Percentiles rank a stretch among this genome's conserved stretches.
Evolutionary conservation across 2,329 filamentous ascomycete species (phyloP).

Genomic region (Alternaria sp.): DNA sequence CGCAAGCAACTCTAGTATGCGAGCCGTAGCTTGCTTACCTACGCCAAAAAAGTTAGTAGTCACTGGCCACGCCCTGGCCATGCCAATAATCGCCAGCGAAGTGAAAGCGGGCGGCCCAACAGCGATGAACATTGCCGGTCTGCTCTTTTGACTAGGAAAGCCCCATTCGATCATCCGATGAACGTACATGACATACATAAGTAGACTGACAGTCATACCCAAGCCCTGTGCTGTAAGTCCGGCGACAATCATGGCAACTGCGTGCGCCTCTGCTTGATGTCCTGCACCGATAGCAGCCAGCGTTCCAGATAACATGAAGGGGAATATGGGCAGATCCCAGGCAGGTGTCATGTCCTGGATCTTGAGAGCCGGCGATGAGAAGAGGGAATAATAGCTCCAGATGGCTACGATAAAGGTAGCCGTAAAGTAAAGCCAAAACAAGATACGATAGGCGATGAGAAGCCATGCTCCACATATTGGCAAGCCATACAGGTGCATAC

Average conservation of each 20-base stretch:
- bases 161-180: constrained; percentile 11
- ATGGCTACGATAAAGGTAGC: constrained; percentile 5
- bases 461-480: not conserved
- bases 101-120: constrained; percentile 3
- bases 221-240: constrained; percentile 4
- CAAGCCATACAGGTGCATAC: not conserved
- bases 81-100: constrained; percentile 2
- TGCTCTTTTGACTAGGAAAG: not conserved
- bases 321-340: constrained; percentile 7
- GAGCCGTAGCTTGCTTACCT: not conserved
- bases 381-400: not conserved
- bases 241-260: constrained; percentile 6
- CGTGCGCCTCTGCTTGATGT: not conserved
- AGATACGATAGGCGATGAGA: not conserved
- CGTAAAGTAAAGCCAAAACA: constrained; percentile 2
- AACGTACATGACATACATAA: constrained; percentile 13
- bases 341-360: constrained; percentile 6
- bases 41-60: not conserved
- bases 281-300: not conserved
- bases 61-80: constrained; percentile 1
- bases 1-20: not conserved
- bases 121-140: constrained; percentile 9
- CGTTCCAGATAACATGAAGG: constrained; percentile 1
- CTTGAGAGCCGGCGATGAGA: constrained; percentile 47
- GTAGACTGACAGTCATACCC: constrained; percentile 1